phyloP scores from a whole-genome alignment of 2,329 filamentous ascomycete species.

The Colletotrichum sublineola region DNA sequence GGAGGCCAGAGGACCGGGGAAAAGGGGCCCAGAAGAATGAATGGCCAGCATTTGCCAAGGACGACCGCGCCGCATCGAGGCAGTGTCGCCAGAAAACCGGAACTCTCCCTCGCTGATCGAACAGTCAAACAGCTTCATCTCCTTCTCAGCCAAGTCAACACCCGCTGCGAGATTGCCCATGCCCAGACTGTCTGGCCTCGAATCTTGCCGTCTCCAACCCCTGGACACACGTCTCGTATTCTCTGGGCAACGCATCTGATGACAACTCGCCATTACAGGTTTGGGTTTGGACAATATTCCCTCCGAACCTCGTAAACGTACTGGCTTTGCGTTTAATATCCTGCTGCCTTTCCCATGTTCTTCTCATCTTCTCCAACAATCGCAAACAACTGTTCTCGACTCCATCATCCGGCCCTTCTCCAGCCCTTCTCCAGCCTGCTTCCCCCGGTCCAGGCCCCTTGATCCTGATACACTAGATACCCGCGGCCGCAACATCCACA shows the following conservation, averaged over 20 bases:
- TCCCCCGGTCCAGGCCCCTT: constrained; percentile 7
- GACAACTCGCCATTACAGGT: neutral
- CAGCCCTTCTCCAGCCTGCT: neutral
- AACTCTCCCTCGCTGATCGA: constrained; percentile 8
- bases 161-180: constrained; percentile 18
- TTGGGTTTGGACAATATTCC: constrained; percentile 3
- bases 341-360: neutral
- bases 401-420: neutral
- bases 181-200: constrained; percentile 14
- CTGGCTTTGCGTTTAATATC: neutral
- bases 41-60: constrained; percentile 9
- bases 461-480: constrained; percentile 25
- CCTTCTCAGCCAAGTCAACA: constrained; percentile 8
- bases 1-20: neutral
- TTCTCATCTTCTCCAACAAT: neutral
- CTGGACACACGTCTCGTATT: constrained; percentile 37
- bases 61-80: constrained; percentile 24
- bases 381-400: neutral
- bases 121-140: constrained; percentile 6
- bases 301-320: neutral
- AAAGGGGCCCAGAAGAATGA: neutral
- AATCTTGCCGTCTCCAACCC: neutral
- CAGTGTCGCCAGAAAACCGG: constrained; percentile 23
- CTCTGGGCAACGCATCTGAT: constrained; percentile 9
- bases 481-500: constrained; percentile 14